phyloP scores from a whole-genome alignment of 2,329 filamentous ascomycete genomes.

The Aspergillus sp. region DNA sequence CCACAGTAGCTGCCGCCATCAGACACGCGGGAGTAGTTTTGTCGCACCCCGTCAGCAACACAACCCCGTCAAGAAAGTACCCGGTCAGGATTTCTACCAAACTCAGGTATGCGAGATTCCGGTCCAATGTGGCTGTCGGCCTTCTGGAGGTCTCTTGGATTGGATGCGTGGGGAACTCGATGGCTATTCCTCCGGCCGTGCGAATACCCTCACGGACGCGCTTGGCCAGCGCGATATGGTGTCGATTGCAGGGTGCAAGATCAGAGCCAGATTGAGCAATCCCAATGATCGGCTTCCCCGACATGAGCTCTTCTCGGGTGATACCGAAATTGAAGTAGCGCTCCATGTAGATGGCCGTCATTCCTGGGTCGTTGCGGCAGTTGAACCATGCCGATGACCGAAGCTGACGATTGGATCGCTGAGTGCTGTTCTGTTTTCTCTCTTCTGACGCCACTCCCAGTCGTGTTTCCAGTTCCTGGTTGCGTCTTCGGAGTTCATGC shows the following conservation, averaged over 20 bases:
- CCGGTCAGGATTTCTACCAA: conserved; percentile 51
- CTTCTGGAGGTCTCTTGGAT: conserved; percentile 51
- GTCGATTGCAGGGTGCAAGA: conserved; percentile 50
- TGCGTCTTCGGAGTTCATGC: conserved; percentile 36
- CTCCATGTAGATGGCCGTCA: conserved; percentile 50
- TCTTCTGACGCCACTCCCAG: no score
- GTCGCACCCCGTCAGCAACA: conserved; percentile 53
- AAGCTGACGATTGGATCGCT: conserved; percentile 25
- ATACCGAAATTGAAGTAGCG: conserved; percentile 53
- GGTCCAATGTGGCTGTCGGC: conserved; percentile 51
- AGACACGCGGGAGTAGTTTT: conserved; percentile 53
- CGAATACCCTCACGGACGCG: conserved; percentile 52
- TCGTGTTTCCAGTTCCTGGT: conserved; percentile 37
- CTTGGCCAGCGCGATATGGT: conserved; percentile 51
- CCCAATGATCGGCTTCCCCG: conserved; percentile 52
- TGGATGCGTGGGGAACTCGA: conserved; percentile 54
- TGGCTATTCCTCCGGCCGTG: conserved; percentile 49
- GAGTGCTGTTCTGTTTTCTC: conserved; percentile 9
- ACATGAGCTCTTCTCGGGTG: conserved; percentile 50
- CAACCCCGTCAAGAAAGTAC: conserved; percentile 52
- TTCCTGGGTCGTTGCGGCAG: conserved; percentile 41
- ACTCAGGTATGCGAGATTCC: conserved; percentile 50
- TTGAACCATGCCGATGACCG: conserved; percentile 48
- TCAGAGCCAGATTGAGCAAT: conserved; percentile 55
- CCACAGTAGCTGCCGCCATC: conserved; percentile 53